Evolutionary conservation across 2,329 filamentous ascomycete species (phyloP), one percentile per base, ranked within the genome.

Genomic region (Emergomyces orientalis): DNA sequence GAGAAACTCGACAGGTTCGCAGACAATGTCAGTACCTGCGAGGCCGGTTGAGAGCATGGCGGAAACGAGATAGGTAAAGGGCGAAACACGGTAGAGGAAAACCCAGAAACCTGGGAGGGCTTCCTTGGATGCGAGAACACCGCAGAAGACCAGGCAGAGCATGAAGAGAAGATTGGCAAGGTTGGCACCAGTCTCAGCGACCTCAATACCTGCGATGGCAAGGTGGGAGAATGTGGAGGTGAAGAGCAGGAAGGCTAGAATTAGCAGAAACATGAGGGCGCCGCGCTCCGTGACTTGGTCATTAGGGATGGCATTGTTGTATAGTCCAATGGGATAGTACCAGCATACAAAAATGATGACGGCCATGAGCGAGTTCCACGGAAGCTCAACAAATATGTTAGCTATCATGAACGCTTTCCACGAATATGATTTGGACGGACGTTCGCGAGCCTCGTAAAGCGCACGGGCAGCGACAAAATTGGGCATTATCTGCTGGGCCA

Each of bases 341-440:
- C 86, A 89, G 69, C 79, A 82, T 0, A 81, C 80, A 68, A 80
- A 91, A 66, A 85, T 82, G 19, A 90, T 70, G 25, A 89, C 74
- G 9, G 82, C 85, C 1, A 84, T 82, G 9, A 90, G 63, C 41
- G 85, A 78, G 61, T 84, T 80, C 74, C 81, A 91, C 0, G 88
- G 87, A 1, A 90, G 79, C 71, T 91, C 88, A 58, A 88, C 87
- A 2, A 88, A 60, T 60, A 91, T 84, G 70, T 90, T 89, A 70
- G 86, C 83, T 3, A 87, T 75, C 72, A 91, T 81, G 74, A 91
- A 91, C 0, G 82, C 86, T 67, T 84, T 81, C 88, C 88, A 91
- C 0, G 85, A 88, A 76, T 91, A 91, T 0, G 85, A 80, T 69
- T 90, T 89, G 72, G 82, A 84, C 0, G 86, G 82, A 3, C 82